Percentiles rank a stretch among this genome's conserved stretches.
phyloP scores from a whole-genome alignment of 805 yeast genomes.

The Brettanomyces custersianus region DNA sequence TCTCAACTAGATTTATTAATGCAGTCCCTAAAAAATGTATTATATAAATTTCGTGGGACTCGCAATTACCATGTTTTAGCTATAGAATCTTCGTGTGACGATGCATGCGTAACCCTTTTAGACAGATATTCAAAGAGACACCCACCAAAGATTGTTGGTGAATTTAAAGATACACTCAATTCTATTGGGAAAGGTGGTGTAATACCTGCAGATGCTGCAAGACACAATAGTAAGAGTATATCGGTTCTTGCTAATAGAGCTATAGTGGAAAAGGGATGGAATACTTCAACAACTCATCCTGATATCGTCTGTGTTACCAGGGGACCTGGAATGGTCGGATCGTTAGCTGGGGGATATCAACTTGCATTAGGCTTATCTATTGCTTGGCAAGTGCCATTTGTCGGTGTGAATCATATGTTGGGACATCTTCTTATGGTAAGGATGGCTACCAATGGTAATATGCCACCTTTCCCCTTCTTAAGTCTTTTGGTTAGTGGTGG shows the following conservation, averaged over 20 bases:
- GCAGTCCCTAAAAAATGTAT: slow-evolving; percentile 4
- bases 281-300: slow-evolving; percentile 29
- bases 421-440: slow-evolving; percentile 77
- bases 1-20: background rate
- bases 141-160: slow-evolving; percentile 45
- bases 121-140: slow-evolving; percentile 32
- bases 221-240: slow-evolving; percentile 60
- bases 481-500: slow-evolving; percentile 88
- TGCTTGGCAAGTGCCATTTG: slow-evolving; percentile 67
- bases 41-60: too few relatives aligned
- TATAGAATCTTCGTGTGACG: slow-evolving; percentile 92
- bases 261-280: slow-evolving; percentile 28
- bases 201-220: slow-evolving; percentile 75
- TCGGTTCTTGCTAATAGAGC: slow-evolving; percentile 42
- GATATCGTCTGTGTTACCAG: slow-evolving; percentile 84
- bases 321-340: slow-evolving; percentile 96
- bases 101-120: slow-evolving; percentile 78
- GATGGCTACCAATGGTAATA: slow-evolving; percentile 31
- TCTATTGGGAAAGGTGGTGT: slow-evolving; percentile 72
- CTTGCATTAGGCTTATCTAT: slow-evolving; percentile 76
- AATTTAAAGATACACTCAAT: slow-evolving; percentile 56
- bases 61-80: slow-evolving; percentile 74
- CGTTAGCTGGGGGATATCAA: slow-evolving; percentile 73
- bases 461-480: slow-evolving; percentile 57
- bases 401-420: slow-evolving; percentile 95